Conservation (phyloP, 371 early-diverging fungal species). For the Coemansia sp. region DNA sequence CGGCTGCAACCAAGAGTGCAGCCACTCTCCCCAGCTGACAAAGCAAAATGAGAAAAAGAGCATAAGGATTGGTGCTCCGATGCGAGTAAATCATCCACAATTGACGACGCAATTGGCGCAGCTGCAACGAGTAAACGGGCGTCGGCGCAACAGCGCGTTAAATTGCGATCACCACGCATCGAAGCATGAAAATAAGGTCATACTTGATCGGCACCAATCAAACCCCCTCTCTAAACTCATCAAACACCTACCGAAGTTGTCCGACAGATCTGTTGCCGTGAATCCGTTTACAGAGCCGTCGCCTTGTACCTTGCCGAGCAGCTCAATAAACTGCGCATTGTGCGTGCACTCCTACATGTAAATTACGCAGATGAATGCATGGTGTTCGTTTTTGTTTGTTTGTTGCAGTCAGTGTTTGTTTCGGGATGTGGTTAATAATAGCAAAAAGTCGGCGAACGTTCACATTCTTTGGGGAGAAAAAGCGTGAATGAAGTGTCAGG, state of each 20-base stretch:
- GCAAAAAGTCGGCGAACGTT: not conserved
- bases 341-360: slow-evolving; percentile 43
- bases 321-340: slow-evolving; percentile 28
- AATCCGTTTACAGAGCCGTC: slow-evolving; percentile 40
- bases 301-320: slow-evolving; percentile 43
- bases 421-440: not conserved
- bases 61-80: not conserved
- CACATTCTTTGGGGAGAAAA: not conserved
- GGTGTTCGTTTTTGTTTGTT: not conserved
- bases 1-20: too few relatives aligned
- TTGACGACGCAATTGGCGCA: not conserved
- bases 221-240: too few relatives aligned
- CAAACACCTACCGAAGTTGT: slow-evolving; percentile 32
- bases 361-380: too few relatives aligned
- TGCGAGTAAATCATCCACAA: not conserved
- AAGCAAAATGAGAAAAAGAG: not conserved
- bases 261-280: slow-evolving; percentile 39
- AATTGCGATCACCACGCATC: not conserved
- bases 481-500: not conserved
- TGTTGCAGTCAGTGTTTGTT: not conserved
- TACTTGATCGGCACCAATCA: not conserved
- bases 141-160: not conserved
- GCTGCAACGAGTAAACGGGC: not conserved
- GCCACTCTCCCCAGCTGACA: not conserved
- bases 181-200: not conserved